Conservation (phyloP, 192 early-diverging fungal genomes). For the Linnemannia exigua region DNA sequence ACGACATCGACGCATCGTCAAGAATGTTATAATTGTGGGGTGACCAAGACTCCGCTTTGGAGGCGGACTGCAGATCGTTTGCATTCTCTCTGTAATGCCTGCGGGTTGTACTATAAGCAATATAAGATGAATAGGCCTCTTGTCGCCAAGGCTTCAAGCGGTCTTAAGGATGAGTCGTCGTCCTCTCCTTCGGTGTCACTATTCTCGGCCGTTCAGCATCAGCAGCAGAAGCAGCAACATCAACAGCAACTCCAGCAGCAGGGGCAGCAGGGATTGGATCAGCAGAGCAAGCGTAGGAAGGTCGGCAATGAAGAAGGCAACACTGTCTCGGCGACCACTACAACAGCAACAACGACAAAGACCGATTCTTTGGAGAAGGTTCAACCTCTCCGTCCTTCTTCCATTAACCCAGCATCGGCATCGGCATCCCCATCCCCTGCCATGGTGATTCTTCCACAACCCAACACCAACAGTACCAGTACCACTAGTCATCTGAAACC, state of each 20-base stretch:
- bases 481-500: slow-evolving; percentile 28
- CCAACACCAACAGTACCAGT: not conserved
- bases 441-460: not conserved
- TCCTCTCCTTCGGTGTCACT: slow-evolving; percentile 52
- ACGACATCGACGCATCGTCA: slow-evolving; percentile 31
- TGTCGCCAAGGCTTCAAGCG: slow-evolving; percentile 42
- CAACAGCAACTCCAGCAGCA: slow-evolving; percentile 6
- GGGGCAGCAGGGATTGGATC: slow-evolving; percentile 4
- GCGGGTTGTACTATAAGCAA: slow-evolving; percentile 95
- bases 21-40: slow-evolving; percentile 78
- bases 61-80: slow-evolving; percentile 81
- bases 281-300: slow-evolving; percentile 31
- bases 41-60: slow-evolving; percentile 94
- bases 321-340: slow-evolving; percentile 3
- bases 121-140: slow-evolving; percentile 87
- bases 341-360: not conserved
- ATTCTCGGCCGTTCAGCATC: slow-evolving; percentile 7
- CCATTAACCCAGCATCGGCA: slow-evolving; percentile 15
- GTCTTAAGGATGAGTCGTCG: slow-evolving; percentile 77
- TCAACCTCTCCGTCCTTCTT: not conserved
- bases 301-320: slow-evolving; percentile 8
- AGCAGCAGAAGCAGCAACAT: not conserved
- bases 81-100: slow-evolving; percentile 94
- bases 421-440: not conserved
- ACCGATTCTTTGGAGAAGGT: not conserved